Conservation (phyloP, 2,329 filamentous ascomycete species). For the Epichloe gansuensis region DNA sequence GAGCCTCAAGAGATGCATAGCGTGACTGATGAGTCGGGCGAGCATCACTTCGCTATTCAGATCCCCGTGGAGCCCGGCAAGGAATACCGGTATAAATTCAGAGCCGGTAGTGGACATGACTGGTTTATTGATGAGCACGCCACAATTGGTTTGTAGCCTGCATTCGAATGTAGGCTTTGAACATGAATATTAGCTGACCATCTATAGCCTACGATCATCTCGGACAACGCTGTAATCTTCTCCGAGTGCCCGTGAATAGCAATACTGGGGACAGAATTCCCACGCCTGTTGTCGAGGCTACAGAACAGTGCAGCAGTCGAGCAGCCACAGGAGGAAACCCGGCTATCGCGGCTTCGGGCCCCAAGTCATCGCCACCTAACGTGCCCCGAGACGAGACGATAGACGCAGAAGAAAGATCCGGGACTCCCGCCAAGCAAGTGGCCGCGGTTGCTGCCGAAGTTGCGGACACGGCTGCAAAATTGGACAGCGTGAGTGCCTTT, state of each 20-base stretch:
- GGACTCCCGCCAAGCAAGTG: conserved; percentile 28
- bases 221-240: conserved; percentile 9
- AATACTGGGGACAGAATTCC: background rate
- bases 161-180: background rate
- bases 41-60: conserved; percentile 44
- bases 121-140: conserved; percentile 55
- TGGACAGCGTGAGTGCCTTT: conserved; percentile 18
- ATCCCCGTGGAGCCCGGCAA: conserved; percentile 42
- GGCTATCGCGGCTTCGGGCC: background rate
- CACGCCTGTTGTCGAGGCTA: conserved; percentile 7
- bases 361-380: conserved; percentile 5
- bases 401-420: conserved; percentile 14
- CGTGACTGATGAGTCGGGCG: conserved; percentile 34
- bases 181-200: background rate
- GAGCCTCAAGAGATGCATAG: conserved; percentile 51
- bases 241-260: conserved; percentile 10
- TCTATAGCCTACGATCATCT: conserved; percentile 3
- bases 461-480: conserved; percentile 25
- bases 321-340: background rate
- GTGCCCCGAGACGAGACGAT: conserved; percentile 14
- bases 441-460: conserved; percentile 32
- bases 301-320: conserved; percentile 1
- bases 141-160: conserved; percentile 38
- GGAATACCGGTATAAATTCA: conserved; percentile 64
- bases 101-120: conserved; percentile 53